Conservation (phyloP, 305 asterid genomes). For the Withania somnifera region DNA sequence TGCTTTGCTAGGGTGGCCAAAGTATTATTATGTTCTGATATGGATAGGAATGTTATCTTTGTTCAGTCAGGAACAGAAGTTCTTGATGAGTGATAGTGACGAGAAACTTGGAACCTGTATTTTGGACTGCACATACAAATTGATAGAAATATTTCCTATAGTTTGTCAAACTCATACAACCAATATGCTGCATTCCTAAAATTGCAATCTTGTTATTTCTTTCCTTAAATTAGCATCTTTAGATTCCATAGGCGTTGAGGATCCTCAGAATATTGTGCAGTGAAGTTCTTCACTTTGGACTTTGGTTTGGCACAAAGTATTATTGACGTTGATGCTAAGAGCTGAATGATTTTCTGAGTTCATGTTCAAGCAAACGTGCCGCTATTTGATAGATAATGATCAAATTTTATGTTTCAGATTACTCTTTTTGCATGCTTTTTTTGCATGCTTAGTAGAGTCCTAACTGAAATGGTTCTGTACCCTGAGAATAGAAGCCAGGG, state of each 20-base stretch:
- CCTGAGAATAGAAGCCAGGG: neutral
- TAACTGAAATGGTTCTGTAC: neutral
- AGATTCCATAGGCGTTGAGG: neutral
- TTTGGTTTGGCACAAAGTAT: neutral
- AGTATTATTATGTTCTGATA: neutral
- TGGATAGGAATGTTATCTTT: neutral
- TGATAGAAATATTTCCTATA: neutral
- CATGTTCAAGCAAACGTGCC: neutral
- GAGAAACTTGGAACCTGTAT: constrained; percentile 9
- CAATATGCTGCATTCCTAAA: neutral
- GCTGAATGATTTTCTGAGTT: neutral
- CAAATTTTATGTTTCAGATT: neutral
- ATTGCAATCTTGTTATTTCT: neutral
- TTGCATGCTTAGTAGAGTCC: neutral
- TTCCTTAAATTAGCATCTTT: neutral
- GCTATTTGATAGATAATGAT: neutral
- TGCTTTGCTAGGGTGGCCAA: constrained; percentile 5
- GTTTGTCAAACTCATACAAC: neutral
- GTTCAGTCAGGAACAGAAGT: neutral
- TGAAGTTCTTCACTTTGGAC: neutral
- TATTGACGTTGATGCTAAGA: neutral
- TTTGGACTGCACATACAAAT: constrained; percentile 10
- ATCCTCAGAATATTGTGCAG: neutral
- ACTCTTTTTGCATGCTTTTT: neutral
- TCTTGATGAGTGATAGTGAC: constrained; percentile 2